Conservation (phyloP, 441 rosid species). For the Geranium incanum region DNA sequence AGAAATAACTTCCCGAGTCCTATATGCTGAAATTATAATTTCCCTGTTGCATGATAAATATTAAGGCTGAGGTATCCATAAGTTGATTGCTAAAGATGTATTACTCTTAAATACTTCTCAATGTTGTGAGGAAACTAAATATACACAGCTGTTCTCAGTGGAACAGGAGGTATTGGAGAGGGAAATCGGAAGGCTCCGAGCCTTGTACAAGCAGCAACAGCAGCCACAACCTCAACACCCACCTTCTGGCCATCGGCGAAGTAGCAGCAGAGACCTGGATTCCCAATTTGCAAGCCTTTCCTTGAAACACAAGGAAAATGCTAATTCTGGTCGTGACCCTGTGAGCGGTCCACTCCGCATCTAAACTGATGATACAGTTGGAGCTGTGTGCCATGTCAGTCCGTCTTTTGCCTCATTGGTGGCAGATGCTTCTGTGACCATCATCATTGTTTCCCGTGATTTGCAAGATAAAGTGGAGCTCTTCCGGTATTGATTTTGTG, state of each 20-base stretch:
- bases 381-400: constrained; percentile 16
- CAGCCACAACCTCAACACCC: constrained; percentile 43
- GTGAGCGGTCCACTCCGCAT: constrained; percentile 58
- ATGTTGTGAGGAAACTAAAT: constrained; percentile 1
- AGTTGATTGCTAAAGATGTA: background rate
- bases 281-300: constrained; percentile 83
- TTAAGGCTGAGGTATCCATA: background rate
- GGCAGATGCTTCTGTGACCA: constrained; percentile 10
- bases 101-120: background rate
- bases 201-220: constrained; percentile 67
- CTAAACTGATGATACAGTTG: constrained; percentile 32
- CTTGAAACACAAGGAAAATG: constrained; percentile 52
- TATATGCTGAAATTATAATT: background rate
- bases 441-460: background rate
- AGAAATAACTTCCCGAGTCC: background rate
- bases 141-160: constrained; percentile 43
- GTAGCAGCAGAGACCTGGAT: constrained; percentile 76
- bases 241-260: constrained; percentile 59
- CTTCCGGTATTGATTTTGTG: constrained; percentile 24
- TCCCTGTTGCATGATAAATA: background rate
- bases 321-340: constrained; percentile 54
- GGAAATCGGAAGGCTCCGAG: constrained; percentile 78
- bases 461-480: constrained; percentile 28
- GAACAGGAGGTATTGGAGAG: constrained; percentile 96
- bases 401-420: constrained; percentile 8